Evolutionary conservation across 768 basidiomycete species (phyloP).

Genomic region (Sarcodon aspratus): DNA sequence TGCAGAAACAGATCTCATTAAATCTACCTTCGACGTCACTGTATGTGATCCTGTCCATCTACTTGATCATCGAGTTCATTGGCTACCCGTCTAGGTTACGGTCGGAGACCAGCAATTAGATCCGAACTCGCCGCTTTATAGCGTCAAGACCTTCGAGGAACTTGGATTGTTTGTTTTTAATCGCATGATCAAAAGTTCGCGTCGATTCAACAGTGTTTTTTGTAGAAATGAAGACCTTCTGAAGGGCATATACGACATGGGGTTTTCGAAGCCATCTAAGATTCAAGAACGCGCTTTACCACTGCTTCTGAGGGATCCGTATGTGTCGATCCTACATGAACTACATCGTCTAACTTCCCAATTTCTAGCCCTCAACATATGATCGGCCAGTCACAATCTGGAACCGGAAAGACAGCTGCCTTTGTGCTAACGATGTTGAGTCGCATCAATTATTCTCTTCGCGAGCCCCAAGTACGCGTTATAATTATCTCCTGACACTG

Average conservation of each 20-base stretch:
- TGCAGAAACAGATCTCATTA: constrained; percentile 44
- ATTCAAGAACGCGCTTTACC: constrained; percentile 97
- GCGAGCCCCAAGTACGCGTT: constrained; percentile 66
- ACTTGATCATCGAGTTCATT: constrained; percentile 1
- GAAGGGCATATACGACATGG: constrained; percentile 90
- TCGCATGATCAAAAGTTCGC: constrained; percentile 53
- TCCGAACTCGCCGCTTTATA: constrained; percentile 91
- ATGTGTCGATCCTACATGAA: constrained; percentile 16
- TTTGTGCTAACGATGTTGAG: constrained; percentile 97
- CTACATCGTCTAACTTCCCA: not conserved
- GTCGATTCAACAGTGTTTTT: constrained; percentile 2
- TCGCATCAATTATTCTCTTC: constrained; percentile 73
- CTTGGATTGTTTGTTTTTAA: constrained; percentile 65
- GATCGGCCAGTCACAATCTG: constrained; percentile 99
- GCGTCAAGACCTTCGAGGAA: constrained; percentile 90
- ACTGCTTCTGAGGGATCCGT: constrained; percentile 85
- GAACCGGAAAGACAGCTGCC: constrained; percentile 97
- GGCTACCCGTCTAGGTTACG: constrained; percentile 53
- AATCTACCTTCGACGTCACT: constrained; percentile 75
- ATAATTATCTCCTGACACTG: constrained; percentile 2
- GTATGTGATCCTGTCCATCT: constrained; percentile 28
- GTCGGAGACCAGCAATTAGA: constrained; percentile 94
- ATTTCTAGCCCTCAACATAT: constrained; percentile 82
- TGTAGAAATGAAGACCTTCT: constrained; percentile 73
- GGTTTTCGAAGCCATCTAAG: constrained; percentile 96